Evolutionary conservation across 768 basidiomycete genomes (phyloP), one percentile per base, ranked within the genome.

Genomic region (Naganishia onofrii): DNA sequence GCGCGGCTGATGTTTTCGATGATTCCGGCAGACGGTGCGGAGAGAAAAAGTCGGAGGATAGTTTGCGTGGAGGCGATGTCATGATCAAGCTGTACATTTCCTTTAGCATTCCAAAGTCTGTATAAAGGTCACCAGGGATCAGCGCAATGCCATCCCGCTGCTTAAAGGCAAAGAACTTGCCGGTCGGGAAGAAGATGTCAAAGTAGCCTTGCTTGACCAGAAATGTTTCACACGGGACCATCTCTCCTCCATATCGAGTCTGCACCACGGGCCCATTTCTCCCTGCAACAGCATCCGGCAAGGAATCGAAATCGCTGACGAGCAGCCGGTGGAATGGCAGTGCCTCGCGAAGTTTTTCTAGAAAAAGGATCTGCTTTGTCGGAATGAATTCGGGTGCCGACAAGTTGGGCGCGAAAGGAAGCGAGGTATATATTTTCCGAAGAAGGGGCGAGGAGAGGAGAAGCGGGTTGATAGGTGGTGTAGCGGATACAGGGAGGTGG

Each of bases 171-270:
- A 12, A n/a, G 4, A 44, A 72, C 80, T 73, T 44, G 80, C 81
- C 75, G 15, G 95, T 98, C 12, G 96, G 96, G 83, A 99, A 99
- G 84, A 99, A 92, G 71, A 98, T 98, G 80, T 99, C 96, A 80
- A 99, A 99, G 83, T 88, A 94, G 9, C 96, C 96, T 76, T 90
- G 95, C 75, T 88, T 88, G 70, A 99, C 96, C 75, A 95, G 87
- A 68, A 96, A 85, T 17, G 91, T 97, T 72, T 88, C 85, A 76
- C 92, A 93, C 4, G 96, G 90, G 1, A 98, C 89, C 76, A 91
- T 93, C 56, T 86, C 85, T 70, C 89, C 90, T 54, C 86, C 87
- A 78, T 90, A 89, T 64, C 92, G 87, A 29, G 96, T 97, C 82
- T 99, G 96, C 28, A 98, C 96, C 28, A 98, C 96, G 13, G 96